These are phyloP conservation scores for Pleurotus pulmonarius DNA, from an alignment of 768 basidiomycete genomes.

Conservation along the genomic window DNA sequence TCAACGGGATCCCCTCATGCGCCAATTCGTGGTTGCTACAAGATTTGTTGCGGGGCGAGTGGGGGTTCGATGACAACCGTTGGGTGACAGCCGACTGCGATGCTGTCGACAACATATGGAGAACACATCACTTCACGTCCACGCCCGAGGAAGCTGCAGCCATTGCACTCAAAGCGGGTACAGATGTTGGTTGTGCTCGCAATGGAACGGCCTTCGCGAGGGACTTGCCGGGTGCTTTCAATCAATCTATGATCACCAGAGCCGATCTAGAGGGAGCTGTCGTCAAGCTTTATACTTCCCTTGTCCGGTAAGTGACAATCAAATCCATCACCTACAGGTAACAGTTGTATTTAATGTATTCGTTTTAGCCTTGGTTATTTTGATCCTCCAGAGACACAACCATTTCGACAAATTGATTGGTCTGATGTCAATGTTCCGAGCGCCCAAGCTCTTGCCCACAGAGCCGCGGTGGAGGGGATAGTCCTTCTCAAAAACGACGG, in stretches of 20 bases:
- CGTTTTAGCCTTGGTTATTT: slow-evolving; percentile 50
- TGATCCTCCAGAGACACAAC: slow-evolving; percentile 45
- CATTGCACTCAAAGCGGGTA: slow-evolving; percentile 46
- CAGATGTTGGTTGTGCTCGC: slow-evolving; percentile 44
- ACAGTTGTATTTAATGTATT: not conserved
- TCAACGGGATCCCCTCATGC: slow-evolving; percentile 57
- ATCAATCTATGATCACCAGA: slow-evolving; percentile 42
- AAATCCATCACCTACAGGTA: not conserved
- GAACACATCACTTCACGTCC: slow-evolving; percentile 43
- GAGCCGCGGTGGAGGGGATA: slow-evolving; percentile 50
- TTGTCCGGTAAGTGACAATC: slow-evolving; percentile 38
- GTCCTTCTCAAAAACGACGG: slow-evolving; percentile 65
- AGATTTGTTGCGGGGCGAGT: slow-evolving; percentile 44
- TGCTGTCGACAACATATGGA: slow-evolving; percentile 47
- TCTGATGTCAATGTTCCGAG: slow-evolving; percentile 42
- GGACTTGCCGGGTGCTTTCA: slow-evolving; percentile 44
- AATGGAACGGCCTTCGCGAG: slow-evolving; percentile 38
- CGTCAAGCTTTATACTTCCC: slow-evolving; percentile 46
- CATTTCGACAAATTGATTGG: slow-evolving; percentile 48
- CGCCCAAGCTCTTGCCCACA: slow-evolving; percentile 45
- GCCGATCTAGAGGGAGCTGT: slow-evolving; percentile 40
- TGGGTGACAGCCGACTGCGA: slow-evolving; percentile 61
- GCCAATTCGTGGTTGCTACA: slow-evolving; percentile 52
- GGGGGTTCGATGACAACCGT: slow-evolving; percentile 46
- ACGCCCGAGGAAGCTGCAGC: slow-evolving; percentile 46